Conservation (phyloP, 768 basidiomycete genomes). For the Mycena rebaudengoi region DNA sequence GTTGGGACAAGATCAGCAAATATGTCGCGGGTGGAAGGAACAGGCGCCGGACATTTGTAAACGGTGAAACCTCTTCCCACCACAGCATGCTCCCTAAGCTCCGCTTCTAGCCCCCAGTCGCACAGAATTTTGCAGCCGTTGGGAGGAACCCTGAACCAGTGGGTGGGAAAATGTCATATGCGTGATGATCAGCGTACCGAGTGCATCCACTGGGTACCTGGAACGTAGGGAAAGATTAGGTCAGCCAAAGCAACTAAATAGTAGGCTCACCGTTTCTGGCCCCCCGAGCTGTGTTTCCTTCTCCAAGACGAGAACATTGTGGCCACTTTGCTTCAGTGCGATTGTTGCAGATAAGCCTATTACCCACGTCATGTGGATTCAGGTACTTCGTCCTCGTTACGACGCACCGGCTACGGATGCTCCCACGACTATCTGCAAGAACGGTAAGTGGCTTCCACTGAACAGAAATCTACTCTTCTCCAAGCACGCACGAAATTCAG, state of each 20-base stretch:
- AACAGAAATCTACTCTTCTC: no score
- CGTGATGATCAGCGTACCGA: not conserved
- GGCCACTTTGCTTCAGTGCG: conserved; percentile 10
- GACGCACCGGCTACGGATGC: no score
- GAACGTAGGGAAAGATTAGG: not conserved
- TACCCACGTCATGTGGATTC: no score
- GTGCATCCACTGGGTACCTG: not conserved
- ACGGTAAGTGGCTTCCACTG: no score
- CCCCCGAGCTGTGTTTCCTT: conserved; percentile 7
- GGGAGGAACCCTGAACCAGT: conserved; percentile 9
- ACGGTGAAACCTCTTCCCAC: not conserved
- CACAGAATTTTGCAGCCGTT: conserved; percentile 20
- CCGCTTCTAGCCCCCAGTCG: conserved; percentile 18
- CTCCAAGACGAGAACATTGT: conserved; percentile 15
- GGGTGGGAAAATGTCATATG: not conserved
- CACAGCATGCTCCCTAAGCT: not conserved
- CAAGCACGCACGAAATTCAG: no score
- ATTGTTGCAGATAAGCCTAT: no score
- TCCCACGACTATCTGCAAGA: no score
- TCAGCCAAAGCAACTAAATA: no score
- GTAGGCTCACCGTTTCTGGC: not conserved
- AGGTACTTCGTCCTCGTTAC: no score
- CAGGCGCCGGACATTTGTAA: conserved; percentile 6
- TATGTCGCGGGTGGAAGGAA: no score
- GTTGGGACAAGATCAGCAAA: not conserved